Evolutionary conservation across 1,139 yeast species (phyloP).

Genomic region (Martiniozyma asiatica): DNA sequence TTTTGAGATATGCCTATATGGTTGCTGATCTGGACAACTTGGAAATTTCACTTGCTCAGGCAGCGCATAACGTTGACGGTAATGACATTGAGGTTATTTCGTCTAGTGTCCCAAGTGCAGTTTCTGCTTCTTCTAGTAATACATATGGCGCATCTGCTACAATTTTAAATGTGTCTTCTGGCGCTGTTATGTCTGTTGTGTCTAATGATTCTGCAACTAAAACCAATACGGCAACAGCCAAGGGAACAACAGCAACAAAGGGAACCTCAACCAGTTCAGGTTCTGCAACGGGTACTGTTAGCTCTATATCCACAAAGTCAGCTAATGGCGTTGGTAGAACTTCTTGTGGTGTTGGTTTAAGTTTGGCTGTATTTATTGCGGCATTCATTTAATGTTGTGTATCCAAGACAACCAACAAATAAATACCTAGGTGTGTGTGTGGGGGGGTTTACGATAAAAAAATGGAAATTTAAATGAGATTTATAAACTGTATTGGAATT

Average conservation of each 20-base stretch:
- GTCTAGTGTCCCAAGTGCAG: constrained; percentile 11
- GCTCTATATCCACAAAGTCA: constrained; percentile 3
- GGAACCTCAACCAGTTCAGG: background rate
- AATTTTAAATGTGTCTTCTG: constrained; percentile 1
- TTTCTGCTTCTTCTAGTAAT: constrained; percentile 5
- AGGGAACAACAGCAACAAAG: background rate
- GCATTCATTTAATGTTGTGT: constrained; percentile 1
- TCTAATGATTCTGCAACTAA: constrained; percentile 1
- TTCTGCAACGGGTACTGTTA: background rate
- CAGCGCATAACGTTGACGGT: constrained; percentile 18
- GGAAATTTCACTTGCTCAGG: constrained; percentile 59
- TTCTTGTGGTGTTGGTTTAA: background rate
- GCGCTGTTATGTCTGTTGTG: background rate
- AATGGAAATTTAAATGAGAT: no score
- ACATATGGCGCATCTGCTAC: constrained; percentile 8
- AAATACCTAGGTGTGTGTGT: no score
- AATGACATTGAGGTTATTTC: constrained; percentile 9
- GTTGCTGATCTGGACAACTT: constrained; percentile 64
- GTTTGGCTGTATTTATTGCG: constrained; percentile 8
- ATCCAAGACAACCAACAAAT: no score
- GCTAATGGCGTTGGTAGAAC: constrained; percentile 5
- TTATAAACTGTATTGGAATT: no score
- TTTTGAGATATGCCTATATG: constrained; percentile 61
- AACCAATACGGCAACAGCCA: background rate
- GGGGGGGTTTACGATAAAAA: no score